phyloP scores from a whole-genome alignment of 108 stramenopile genomes.

The Nitzschia putrida region DNA sequence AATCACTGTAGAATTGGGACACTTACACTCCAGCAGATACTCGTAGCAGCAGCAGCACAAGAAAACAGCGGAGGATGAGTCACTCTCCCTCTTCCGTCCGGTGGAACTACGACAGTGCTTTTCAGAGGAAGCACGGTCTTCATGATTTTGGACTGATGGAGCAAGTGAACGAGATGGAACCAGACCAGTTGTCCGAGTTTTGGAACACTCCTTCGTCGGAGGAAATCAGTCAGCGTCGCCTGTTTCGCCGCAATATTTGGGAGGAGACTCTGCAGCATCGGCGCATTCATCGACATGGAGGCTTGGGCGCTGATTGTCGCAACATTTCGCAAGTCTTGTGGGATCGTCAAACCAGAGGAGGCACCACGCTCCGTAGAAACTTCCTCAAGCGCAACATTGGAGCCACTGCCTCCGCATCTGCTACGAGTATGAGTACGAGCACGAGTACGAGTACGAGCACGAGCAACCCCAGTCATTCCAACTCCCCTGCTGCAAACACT shows the following conservation, averaged over 20 bases:
- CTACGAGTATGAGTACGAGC: background rate
- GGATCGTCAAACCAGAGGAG: constrained; percentile 25
- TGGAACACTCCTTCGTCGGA: constrained; percentile 25
- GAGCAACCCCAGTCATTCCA: constrained; percentile 7
- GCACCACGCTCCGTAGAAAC: background rate
- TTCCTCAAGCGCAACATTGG: background rate
- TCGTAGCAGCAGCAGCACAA: too few species aligned
- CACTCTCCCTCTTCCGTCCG: constrained; percentile 20
- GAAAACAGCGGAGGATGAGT: background rate
- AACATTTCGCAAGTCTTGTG: constrained; percentile 21
- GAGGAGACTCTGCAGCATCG: constrained; percentile 44
- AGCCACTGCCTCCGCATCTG: background rate
- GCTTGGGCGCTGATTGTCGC: constrained; percentile 5
- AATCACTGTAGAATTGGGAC: too few species aligned
- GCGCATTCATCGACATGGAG: constrained; percentile 26
- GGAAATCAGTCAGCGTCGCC: constrained; percentile 21
- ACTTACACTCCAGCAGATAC: too few species aligned
- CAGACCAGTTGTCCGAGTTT: constrained; percentile 8
- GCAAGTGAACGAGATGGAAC: background rate
- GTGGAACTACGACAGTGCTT: constrained; percentile 9
- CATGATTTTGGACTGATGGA: background rate
- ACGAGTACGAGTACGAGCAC: background rate
- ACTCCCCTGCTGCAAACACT: background rate
- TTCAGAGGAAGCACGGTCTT: background rate
- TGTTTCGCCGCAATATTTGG: constrained; percentile 29